Conservation (phyloP, 495 filamentous ascomycete species). For the Aspergillus affinis region DNA sequence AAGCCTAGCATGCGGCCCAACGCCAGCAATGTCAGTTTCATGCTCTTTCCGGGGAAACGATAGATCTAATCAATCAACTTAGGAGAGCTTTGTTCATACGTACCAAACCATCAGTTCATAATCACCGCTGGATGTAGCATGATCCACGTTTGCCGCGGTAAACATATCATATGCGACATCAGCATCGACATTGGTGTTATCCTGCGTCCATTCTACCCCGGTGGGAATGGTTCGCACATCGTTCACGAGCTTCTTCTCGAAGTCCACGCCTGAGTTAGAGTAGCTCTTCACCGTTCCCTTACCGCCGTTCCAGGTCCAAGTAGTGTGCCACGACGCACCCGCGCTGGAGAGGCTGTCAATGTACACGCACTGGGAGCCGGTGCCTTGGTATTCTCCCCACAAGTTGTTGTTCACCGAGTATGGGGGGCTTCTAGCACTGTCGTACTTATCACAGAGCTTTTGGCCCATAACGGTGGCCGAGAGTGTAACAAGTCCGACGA, state of each 20-base stretch:
- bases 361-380: conserved; percentile 45
- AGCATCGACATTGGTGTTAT: conserved; percentile 36
- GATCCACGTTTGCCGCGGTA: conserved; percentile 44
- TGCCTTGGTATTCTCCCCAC: conserved; percentile 37
- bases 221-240: conserved; percentile 38
- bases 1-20: too few relatives aligned
- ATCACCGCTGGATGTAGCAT: conserved; percentile 44
- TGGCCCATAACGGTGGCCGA: too few relatives aligned
- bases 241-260: conserved; percentile 35
- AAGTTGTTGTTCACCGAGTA: conserved; percentile 51
- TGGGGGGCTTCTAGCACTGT: too few relatives aligned
- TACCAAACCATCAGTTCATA: conserved; percentile 54
- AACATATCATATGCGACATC: conserved; percentile 52
- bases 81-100: too few relatives aligned
- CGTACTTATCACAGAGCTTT: too few relatives aligned
- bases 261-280: conserved; percentile 29
- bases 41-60: too few relatives aligned
- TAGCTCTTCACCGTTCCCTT: conserved; percentile 48
- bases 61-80: too few relatives aligned
- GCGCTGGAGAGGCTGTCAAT: conserved; percentile 29
- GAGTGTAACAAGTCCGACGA: too few relatives aligned
- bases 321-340: conserved; percentile 37
- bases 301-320: conserved; percentile 45
- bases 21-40: too few relatives aligned
- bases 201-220: conserved; percentile 38